Percentiles rank a stretch among this genome's conserved stretches.
Evolutionary conservation across 768 basidiomycete genomes (phyloP).

Genomic region (Pleurotus citrinopileatus): DNA sequence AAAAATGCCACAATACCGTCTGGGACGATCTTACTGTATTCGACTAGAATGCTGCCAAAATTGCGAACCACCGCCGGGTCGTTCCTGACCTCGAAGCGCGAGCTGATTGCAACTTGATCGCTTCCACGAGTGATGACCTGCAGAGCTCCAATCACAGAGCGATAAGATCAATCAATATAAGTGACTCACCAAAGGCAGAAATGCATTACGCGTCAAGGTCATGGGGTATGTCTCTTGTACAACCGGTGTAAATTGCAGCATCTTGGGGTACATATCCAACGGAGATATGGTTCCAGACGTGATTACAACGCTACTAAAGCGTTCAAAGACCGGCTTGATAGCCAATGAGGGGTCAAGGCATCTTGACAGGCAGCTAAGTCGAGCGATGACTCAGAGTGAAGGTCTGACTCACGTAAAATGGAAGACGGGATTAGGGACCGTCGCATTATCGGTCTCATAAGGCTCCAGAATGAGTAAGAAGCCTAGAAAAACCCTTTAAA

Average conservation of each 20-base stretch:
- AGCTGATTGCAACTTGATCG: slow-evolving; percentile 98
- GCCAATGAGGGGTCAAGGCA: slow-evolving; percentile 97
- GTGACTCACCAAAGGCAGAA: slow-evolving; percentile 79
- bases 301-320: slow-evolving; percentile 97
- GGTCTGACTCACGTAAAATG: slow-evolving; percentile 78
- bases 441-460: slow-evolving; percentile 97
- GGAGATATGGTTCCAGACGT: slow-evolving; percentile 99
- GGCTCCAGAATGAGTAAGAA: slow-evolving; percentile 97
- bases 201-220: slow-evolving; percentile 95
- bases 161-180: slow-evolving; percentile 2
- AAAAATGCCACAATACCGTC: slow-evolving; percentile 99
- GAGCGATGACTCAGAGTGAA: slow-evolving; percentile 6
- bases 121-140: slow-evolving; percentile 97
- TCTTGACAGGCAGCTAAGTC: slow-evolving; percentile 38
- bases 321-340: slow-evolving; percentile 96
- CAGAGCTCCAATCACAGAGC: slow-evolving; percentile 8
- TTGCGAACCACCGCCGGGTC: slow-evolving; percentile 99
- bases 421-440: slow-evolving; percentile 97
- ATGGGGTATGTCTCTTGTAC: slow-evolving; percentile 97
- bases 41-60: slow-evolving; percentile 96
- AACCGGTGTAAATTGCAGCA: slow-evolving; percentile 96
- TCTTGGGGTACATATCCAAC: slow-evolving; percentile 99
- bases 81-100: slow-evolving; percentile 97
- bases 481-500: slow-evolving; percentile 41
- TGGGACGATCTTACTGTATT: slow-evolving; percentile 97